These are phyloP conservation scores for Fusarium sp. DNA, from an alignment of 2,329 filamentous ascomycete species.

Conservation along the genomic window DNA sequence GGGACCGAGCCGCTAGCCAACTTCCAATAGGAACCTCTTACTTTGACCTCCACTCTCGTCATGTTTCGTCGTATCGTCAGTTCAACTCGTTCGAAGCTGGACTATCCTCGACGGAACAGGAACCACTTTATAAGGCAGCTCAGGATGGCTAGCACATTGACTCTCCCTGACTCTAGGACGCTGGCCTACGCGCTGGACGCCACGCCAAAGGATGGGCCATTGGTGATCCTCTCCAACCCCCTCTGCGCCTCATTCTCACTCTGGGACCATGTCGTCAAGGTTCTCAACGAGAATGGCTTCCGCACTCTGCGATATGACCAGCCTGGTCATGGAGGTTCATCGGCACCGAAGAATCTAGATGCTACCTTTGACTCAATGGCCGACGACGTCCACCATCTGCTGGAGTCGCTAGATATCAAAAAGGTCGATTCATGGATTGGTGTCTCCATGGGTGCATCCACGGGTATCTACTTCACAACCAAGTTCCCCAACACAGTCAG, in stretches of 20 bases:
- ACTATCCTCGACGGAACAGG: not conserved
- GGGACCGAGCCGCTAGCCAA: not conserved
- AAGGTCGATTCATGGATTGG: slow-evolving; percentile 55
- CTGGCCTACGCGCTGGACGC: slow-evolving; percentile 46
- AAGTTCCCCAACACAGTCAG: slow-evolving; percentile 51
- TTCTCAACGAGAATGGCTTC: slow-evolving; percentile 49
- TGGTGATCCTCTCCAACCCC: slow-evolving; percentile 54
- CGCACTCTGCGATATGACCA: slow-evolving; percentile 56
- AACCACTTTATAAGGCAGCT: not conserved
- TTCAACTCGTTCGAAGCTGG: not conserved
- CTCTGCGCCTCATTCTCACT: slow-evolving; percentile 49
- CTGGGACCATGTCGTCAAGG: slow-evolving; percentile 54
- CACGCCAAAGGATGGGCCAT: slow-evolving; percentile 37
- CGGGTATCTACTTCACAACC: slow-evolving; percentile 51
- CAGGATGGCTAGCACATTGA: slow-evolving; percentile 34
- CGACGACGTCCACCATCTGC: slow-evolving; percentile 50
- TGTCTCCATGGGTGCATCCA: slow-evolving; percentile 57
- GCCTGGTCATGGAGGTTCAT: slow-evolving; percentile 55
- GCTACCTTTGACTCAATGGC: slow-evolving; percentile 54
- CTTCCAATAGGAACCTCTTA: not conserved
- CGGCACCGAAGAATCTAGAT: slow-evolving; percentile 46
- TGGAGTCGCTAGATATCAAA: slow-evolving; percentile 45
- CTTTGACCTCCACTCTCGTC: not conserved
- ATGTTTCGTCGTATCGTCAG: slow-evolving; percentile 7
- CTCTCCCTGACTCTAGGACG: slow-evolving; percentile 42